Evolutionary conservation across 2,329 filamentous ascomycete genomes (phyloP).

Genomic region (Fusarium nanum): DNA sequence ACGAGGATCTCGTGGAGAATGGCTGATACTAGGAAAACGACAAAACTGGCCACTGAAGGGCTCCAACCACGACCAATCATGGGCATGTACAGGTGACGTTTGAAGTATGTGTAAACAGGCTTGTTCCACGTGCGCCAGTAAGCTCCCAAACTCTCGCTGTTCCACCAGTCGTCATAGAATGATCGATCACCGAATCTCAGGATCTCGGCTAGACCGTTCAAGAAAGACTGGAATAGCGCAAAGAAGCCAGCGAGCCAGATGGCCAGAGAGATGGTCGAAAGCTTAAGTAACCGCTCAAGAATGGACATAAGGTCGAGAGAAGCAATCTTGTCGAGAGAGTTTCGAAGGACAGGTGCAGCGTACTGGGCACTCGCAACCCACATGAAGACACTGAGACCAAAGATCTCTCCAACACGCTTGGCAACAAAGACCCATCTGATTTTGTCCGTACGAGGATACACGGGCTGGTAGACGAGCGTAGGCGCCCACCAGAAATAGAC

Average conservation of each 20-base stretch:
- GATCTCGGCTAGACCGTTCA: constrained; percentile 92
- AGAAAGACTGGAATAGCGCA: constrained; percentile 89
- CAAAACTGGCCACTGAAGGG: constrained; percentile 74
- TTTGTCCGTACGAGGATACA: constrained; percentile 85
- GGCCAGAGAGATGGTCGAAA: constrained; percentile 93
- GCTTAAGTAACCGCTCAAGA: constrained; percentile 89
- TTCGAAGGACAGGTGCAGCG: constrained; percentile 86
- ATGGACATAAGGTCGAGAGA: constrained; percentile 84
- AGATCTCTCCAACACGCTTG: constrained; percentile 83
- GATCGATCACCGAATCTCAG: constrained; percentile 91
- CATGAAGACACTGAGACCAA: constrained; percentile 85
- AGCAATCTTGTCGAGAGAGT: constrained; percentile 89
- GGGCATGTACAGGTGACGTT: constrained; percentile 90
- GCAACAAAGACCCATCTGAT: constrained; percentile 90
- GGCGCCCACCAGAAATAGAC: constrained; percentile 98
- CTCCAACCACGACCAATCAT: constrained; percentile 87
- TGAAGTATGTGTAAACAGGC: constrained; percentile 97
- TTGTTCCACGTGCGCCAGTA: constrained; percentile 99
- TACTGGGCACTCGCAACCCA: constrained; percentile 97
- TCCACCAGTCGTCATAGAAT: constrained; percentile 99
- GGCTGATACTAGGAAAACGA: constrained; percentile 90
- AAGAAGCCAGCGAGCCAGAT: constrained; percentile 99
- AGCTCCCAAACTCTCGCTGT: constrained; percentile 82
- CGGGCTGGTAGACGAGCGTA: constrained; percentile 95
- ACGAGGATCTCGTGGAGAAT: constrained; percentile 92